Base-by-base conservation (phyloP, 768 basidiomycete genomes). In the Tulasnella sp. region DNA sequence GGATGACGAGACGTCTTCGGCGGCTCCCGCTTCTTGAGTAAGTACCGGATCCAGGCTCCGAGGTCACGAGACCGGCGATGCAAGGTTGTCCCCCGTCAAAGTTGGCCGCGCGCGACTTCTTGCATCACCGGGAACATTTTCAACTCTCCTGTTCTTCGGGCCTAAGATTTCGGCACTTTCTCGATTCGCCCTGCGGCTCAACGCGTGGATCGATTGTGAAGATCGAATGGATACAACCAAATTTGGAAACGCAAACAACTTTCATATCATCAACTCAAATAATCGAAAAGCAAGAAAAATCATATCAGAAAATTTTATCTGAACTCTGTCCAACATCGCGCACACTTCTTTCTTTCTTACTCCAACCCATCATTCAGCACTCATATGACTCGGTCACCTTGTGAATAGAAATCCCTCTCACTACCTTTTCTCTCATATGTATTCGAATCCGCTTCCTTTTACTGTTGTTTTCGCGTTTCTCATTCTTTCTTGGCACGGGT, bases 371-470 rank as follows among this genome's bases (percentile, higher is more conserved):
- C 70, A 71, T 42, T 10, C 26, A 71, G 29, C 40, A 20, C 40
- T 42, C 40, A 71, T 42, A 32, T 23, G 70, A 37, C 35, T 37
- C 40, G 35, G 70, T 44, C 44, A 39, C 37, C 32, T 15, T 48
- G 46, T 48, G 46, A 42, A 73, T 73, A 42, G 40, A 42, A 73
- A 73, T 73, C 46, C 71, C 71, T 42, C 71, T 73, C 46, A 23
- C 16, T 5, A 37, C 32, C 3, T 32, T 26, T n/a, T 18, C 46
- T 42, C 71, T 73, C 61, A 67, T 73, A 48, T 73, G 40, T 48
- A 42, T 73, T 23, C 70, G 37, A n/a, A 42, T 73, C 13, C 29
- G 71, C 37, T 73, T 73, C 61, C 20, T 42, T 73, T 37, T 26
- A 11, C 20, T 73, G 23, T 73, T 48, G 29, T 44, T 26, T 9